Evolutionary conservation across 108 stramenopile species (phyloP).

Genomic region (Cyclotella kingstonii): DNA sequence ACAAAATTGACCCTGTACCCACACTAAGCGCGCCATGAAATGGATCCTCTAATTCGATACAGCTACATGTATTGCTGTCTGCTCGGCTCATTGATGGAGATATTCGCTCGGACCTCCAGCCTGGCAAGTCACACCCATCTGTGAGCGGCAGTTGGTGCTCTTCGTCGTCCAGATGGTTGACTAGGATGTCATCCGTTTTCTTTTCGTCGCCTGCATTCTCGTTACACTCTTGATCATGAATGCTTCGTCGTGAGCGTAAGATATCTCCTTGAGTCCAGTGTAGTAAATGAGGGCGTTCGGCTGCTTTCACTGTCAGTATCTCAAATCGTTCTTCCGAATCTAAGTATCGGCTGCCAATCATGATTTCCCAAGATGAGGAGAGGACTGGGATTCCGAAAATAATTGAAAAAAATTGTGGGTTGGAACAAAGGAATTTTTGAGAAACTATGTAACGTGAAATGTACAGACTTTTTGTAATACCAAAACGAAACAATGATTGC

Average conservation of each 20-base stretch:
- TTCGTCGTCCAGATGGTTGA: neutral
- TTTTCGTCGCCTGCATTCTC: conserved; percentile 22
- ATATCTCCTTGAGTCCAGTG: conserved; percentile 20
- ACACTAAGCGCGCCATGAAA: conserved; percentile 53
- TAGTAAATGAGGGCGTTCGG: conserved; percentile 74
- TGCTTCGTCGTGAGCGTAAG: too few relatives aligned
- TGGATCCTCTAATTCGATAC: conserved; percentile 10
- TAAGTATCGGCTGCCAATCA: conserved; percentile 39
- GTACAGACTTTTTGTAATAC: too few relatives aligned
- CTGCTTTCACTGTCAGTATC: conserved; percentile 66
- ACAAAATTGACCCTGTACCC: conserved; percentile 58
- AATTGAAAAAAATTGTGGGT: too few relatives aligned
- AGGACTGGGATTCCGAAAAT: too few relatives aligned
- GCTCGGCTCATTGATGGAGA: conserved; percentile 21
- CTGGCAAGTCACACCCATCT: conserved; percentile 79
- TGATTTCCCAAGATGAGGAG: too few relatives aligned
- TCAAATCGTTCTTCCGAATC: conserved; percentile 73
- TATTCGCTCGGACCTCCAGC: conserved; percentile 57
- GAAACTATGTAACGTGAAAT: too few relatives aligned
- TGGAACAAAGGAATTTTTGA: too few relatives aligned
- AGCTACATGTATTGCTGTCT: neutral
- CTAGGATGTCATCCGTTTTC: conserved; percentile 26
- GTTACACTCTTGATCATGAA: conserved; percentile 3
- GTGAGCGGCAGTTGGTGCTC: conserved; percentile 46
- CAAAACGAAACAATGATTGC: too few relatives aligned